phyloP scores from a whole-genome alignment of 148 eudicot species.

The Nyssa sinensis region DNA sequence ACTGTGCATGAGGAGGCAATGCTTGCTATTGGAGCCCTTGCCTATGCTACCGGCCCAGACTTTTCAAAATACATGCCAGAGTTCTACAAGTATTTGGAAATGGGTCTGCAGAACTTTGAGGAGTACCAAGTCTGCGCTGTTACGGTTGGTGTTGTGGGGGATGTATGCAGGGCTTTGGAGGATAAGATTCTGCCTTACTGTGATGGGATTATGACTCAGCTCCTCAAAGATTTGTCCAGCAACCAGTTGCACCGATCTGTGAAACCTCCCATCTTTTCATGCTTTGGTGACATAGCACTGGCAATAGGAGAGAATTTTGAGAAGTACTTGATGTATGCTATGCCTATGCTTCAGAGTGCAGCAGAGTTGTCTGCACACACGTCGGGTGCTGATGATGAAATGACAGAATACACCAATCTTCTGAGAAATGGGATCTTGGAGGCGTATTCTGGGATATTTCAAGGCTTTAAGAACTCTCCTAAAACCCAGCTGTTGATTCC shows the following conservation, averaged over 20 bases:
- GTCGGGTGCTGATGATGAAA: background rate
- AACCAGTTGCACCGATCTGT: conserved; percentile 1
- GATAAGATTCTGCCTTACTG: conserved; percentile 11
- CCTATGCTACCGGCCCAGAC: conserved; percentile 1
- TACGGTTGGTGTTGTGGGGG: conserved; percentile 15
- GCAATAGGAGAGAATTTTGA: background rate
- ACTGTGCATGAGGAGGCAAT: conserved; percentile 15
- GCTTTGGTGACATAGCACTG: background rate
- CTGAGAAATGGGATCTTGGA: background rate
- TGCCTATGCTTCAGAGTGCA: background rate
- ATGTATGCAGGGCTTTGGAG: conserved; percentile 13
- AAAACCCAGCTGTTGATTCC: conserved; percentile 9
- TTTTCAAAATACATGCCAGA: conserved; percentile 12
- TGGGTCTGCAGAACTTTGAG: conserved; percentile 18
- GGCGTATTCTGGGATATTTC: conserved; percentile 1
- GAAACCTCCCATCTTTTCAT: background rate
- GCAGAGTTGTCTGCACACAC: background rate
- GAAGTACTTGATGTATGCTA: background rate
- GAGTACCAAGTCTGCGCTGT: conserved; percentile 16
- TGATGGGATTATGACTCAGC: conserved; percentile 15
- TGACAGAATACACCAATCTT: background rate
- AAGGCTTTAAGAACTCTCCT: conserved; percentile 8
- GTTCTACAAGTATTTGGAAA: conserved; percentile 15
- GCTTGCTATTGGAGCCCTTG: conserved; percentile 14
- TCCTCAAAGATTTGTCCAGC: conserved; percentile 9